Base-by-base conservation (phyloP, 1,284 basidiomycete genomes). In the Ceratobasidium theobromae region DNA sequence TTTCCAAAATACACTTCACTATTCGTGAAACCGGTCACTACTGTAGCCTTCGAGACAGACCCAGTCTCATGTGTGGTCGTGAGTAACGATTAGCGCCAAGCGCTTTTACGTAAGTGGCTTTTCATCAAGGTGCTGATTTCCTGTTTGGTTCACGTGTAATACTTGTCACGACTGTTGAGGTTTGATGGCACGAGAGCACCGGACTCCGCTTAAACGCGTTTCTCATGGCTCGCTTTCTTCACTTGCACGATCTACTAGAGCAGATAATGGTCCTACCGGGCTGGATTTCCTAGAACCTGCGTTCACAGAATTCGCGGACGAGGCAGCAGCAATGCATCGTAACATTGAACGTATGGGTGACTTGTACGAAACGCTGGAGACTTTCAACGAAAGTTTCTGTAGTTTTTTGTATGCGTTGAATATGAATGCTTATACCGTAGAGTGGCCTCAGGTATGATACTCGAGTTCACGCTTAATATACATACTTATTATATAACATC, bases 321-420 rank as follows among this genome's bases (percentile, higher is more conserved):
- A 98, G 78, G 86, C 87, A 0, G 89, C 93, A 32, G 80, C 86
- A 0, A 81, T 97, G 23, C 86, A 91, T 54, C 77, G 83, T 18
- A 95, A 95, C 75, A 77, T 93, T 1, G 84, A 89, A 69, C 84
- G 83, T 23, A 80, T 97, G 71, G 83, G 84, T 65, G 79, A 80
- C 23, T 83, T 97, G 66, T 86, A 90, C 74, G 80, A 87, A 53
- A 87, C 91, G 18, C 81, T 98, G 52, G 83, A 85, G 3, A 86
- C 84, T 11, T 97, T 98, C 80, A 96, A 97, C 74, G 95, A 98
- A 75, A 87, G 87, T 41, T 98, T 98, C 74, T 89, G 93, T 9
- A 93, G 91, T 75, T 95, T 88, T 82, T 77, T 97, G 18, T 95
- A 95, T 75, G 87, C 89, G 9, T 86, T 97, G 83, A 89, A 93